Percentiles rank a stretch among this genome's conserved stretches.
Evolutionary conservation across 345 rosid genomes (phyloP).

Genomic region (Iberis pinnata): DNA sequence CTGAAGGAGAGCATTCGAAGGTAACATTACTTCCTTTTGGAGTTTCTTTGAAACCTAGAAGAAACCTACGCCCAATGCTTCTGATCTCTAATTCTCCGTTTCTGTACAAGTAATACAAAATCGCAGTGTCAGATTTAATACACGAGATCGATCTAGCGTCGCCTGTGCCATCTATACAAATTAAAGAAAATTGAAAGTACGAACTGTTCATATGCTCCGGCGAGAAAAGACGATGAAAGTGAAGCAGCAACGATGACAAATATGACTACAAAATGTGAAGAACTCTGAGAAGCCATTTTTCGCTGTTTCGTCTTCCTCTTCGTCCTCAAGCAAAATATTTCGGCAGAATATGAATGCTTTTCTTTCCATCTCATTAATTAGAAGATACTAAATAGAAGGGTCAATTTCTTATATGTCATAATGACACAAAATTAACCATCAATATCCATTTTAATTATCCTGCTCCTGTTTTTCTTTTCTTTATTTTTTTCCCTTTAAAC

Average conservation of each 20-base stretch:
- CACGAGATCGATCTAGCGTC: slow-evolving; percentile 19
- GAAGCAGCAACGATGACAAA: slow-evolving; percentile 22
- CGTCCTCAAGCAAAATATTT: too few species aligned
- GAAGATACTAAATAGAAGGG: too few species aligned
- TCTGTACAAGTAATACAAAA: neutral
- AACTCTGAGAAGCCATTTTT: slow-evolving; percentile 31
- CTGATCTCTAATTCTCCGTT: slow-evolving; percentile 12
- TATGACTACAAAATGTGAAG: slow-evolving; percentile 2
- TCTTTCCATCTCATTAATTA: too few species aligned
- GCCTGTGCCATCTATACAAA: neutral
- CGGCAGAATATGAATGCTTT: too few species aligned
- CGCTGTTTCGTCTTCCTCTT: too few species aligned
- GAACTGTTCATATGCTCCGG: slow-evolving; percentile 23
- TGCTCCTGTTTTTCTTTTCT: too few species aligned
- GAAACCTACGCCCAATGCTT: slow-evolving; percentile 43
- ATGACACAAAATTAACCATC: too few species aligned
- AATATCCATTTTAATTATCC: too few species aligned
- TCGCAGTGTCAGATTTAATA: neutral
- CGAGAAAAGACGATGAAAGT: slow-evolving; percentile 9
- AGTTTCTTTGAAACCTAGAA: slow-evolving; percentile 63
- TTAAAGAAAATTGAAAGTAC: neutral
- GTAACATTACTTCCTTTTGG: slow-evolving; percentile 56
- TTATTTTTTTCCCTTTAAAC: too few species aligned
- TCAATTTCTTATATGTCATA: too few species aligned
- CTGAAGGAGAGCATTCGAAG: slow-evolving; percentile 86